Base-by-base conservation (phyloP, 768 basidiomycete species). In the Hortiboletus campestris region DNA sequence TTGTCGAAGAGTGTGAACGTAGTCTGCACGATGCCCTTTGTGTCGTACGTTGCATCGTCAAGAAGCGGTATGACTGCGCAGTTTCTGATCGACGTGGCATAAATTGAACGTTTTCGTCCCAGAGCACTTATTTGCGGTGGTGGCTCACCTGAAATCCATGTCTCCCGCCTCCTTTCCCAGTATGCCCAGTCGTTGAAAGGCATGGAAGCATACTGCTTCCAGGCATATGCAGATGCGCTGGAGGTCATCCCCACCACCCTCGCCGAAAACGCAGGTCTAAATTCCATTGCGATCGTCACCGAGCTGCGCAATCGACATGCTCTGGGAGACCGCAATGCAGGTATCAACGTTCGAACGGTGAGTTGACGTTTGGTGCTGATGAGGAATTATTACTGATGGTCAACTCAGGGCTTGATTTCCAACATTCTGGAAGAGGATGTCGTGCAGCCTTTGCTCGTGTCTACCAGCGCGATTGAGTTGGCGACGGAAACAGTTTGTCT, bases 151-250 rank as follows among this genome's bases (percentile, higher is more conserved):
- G 97, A 99, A 73, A 98, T 98, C 61, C 93, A 98, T 68, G 90
- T 96, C 41, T 98, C 97, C 12, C 85, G 95, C 48, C 76, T 90
- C 63, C 80, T 99, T 46, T 87, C 92, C 1, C 91, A 97, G 71
- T 84, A 96, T 63, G 86, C 94, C 2, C 93, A 96, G 62, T 89
- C 93, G 1, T 80, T 98, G 57, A 96, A 89, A 73, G 96, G 97
- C 46, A 98, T 98, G 89, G 95, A 98, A 72, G 92, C 96, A 10
- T 98, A 98, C 73, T 98, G 97, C 74, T 97, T 98, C 85, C 92
- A 97, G 65, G 95, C 94, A 4, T 99, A 94, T 67, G 95, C 97
- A 29, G 96, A 98, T 66, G 94, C 97, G 2, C 81, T 99, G 46
- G 97, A 98, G 72, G 91, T 98, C 59, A 98, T 99, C 58, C 97